phyloP scores from a whole-genome alignment of 352 stramenopile genomes.

The Pythium utonaiense region DNA sequence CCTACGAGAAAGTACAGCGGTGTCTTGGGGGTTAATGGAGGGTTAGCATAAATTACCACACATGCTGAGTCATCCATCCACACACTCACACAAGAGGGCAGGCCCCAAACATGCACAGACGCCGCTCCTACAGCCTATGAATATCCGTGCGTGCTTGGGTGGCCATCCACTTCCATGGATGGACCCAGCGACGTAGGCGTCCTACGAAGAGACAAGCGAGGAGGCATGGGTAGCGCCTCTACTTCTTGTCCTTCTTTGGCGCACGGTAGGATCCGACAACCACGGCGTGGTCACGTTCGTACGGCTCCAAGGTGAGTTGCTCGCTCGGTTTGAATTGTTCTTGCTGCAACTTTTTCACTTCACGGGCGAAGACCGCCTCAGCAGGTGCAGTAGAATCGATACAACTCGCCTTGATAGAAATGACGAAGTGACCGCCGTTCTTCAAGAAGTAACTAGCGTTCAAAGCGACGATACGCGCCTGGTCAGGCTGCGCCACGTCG shows the following conservation, averaged over 20 bases:
- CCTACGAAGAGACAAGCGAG: conserved; percentile 17
- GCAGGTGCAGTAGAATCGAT: conserved; percentile 98
- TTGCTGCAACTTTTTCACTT: conserved; percentile 97
- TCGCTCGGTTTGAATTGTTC: conserved; percentile 99
- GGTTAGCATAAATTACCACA: conserved; percentile 20
- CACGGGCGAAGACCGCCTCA: conserved; percentile 96
- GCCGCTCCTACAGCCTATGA: neutral
- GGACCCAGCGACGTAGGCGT: neutral
- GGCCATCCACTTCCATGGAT: neutral
- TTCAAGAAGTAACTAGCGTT: conserved; percentile 99
- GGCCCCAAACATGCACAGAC: conserved; percentile 4
- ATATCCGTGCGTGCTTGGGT: conserved; percentile 15
- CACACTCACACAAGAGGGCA: conserved; percentile 4
- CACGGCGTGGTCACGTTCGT: conserved; percentile 99
- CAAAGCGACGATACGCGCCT: conserved; percentile 98
- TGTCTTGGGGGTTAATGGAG: conserved; percentile 11
- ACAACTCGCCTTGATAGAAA: conserved; percentile 99
- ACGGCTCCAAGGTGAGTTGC: conserved; percentile 99
- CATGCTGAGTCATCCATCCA: conserved; percentile 2
- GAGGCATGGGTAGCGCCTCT: conserved; percentile 34
- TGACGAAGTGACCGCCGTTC: conserved; percentile 98
- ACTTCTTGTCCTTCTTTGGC: conserved; percentile 34
- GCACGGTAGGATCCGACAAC: conserved; percentile 94
- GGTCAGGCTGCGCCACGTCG: conserved; percentile 99
- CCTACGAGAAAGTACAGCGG: conserved; percentile 14